These are phyloP conservation scores for Suillus luteus DNA, from an alignment of 768 basidiomycete genomes.

Conservation along the genomic window DNA sequence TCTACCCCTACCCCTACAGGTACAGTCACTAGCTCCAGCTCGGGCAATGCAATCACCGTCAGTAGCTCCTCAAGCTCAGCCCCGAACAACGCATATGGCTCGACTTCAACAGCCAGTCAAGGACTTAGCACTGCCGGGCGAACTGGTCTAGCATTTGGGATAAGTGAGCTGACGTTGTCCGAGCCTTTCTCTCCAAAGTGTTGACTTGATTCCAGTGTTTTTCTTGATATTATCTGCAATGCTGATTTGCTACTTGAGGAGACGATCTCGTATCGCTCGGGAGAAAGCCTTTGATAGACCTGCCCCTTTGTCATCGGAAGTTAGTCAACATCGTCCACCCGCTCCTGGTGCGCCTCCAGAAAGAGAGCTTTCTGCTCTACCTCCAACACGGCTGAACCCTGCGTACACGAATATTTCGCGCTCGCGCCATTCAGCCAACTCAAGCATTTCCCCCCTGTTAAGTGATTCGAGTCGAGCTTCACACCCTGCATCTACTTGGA, in stretches of 20 bases:
- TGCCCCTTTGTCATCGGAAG: slow-evolving; percentile 10
- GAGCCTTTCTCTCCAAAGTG: not conserved
- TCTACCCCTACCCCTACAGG: not conserved
- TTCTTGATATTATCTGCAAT: slow-evolving; percentile 8
- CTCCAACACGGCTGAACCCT: not conserved
- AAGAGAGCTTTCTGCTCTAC: not conserved
- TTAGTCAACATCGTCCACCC: slow-evolving; percentile 9
- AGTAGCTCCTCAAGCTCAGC: slow-evolving; percentile 1
- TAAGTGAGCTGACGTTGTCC: slow-evolving; percentile 19
- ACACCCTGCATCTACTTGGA: slow-evolving; percentile 7
- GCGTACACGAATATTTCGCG: not conserved
- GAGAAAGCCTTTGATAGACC: not conserved
- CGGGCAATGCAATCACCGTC: too few relatives aligned
- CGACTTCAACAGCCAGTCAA: slow-evolving; percentile 6
- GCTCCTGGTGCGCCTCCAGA: not conserved
- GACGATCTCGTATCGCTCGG: slow-evolving; percentile 10
- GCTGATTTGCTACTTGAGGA: slow-evolving; percentile 12
- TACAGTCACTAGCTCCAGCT: not conserved
- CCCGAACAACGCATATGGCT: slow-evolving; percentile 5
- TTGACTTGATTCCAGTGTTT: slow-evolving; percentile 10
- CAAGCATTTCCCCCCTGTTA: slow-evolving; percentile 8
- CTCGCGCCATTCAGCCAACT: slow-evolving; percentile 5
- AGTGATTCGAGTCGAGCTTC: slow-evolving; percentile 5
- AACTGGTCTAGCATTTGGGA: slow-evolving; percentile 29
- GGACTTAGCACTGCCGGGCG: slow-evolving; percentile 21